Evolutionary conservation across 192 early-diverging fungal genomes (phyloP).

Genomic region (Chytriomyces hyalinus): DNA sequence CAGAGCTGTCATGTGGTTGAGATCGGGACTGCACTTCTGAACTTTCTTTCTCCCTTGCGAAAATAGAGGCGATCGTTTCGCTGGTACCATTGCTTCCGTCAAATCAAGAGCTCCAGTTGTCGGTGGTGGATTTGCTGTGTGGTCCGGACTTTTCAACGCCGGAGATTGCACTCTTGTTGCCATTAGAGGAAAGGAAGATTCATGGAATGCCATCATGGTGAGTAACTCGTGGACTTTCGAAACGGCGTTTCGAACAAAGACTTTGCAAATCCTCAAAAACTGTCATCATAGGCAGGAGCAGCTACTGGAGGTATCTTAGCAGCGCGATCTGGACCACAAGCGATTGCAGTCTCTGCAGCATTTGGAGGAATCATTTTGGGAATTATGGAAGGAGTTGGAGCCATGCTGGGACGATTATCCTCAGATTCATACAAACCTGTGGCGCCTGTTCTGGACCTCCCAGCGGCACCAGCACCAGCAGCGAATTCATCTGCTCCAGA

Average conservation of each 20-base stretch:
- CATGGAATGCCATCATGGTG: slow-evolving; percentile 91
- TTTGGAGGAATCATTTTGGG: slow-evolving; percentile 93
- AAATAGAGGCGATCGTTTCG: slow-evolving; percentile 88
- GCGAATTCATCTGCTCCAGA: not conserved
- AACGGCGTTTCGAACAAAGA: not conserved
- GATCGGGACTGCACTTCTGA: not conserved
- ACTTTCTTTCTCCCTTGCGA: not conserved
- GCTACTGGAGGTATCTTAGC: slow-evolving; percentile 95
- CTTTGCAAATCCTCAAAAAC: slow-evolving; percentile 23
- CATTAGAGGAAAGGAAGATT: slow-evolving; percentile 97
- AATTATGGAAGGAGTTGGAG: slow-evolving; percentile 94
- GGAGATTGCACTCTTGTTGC: slow-evolving; percentile 95
- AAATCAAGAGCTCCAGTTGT: slow-evolving; percentile 93
- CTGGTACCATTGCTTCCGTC: slow-evolving; percentile 83
- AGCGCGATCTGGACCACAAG: slow-evolving; percentile 80
- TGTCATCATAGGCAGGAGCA: slow-evolving; percentile 71
- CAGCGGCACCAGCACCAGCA: slow-evolving; percentile 9
- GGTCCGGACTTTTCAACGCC: slow-evolving; percentile 97
- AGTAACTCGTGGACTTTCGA: not conserved
- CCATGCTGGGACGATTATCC: slow-evolving; percentile 69
- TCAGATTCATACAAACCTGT: slow-evolving; percentile 34
- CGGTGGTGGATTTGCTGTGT: slow-evolving; percentile 99
- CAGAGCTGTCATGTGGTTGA: too few relatives aligned
- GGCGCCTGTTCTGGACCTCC: slow-evolving; percentile 32
- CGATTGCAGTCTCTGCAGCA: slow-evolving; percentile 83